A percentile compares a stretch with the other conserved stretches of the same genome.
Conservation (phyloP, 345 rosid genomes). For the Brassica juncea region DNA sequence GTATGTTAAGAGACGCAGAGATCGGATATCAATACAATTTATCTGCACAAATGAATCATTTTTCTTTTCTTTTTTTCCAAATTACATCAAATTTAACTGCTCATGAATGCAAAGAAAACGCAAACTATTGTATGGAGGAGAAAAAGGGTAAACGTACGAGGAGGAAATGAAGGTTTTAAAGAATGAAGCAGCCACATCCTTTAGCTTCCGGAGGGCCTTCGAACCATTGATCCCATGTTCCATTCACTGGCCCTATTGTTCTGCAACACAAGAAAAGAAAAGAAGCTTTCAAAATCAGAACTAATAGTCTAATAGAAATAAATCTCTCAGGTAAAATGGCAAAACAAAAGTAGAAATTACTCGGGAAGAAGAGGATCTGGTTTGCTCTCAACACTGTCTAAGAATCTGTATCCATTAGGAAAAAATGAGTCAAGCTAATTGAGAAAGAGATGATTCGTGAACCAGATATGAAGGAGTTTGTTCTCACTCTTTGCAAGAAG, state of each 20-base stretch:
- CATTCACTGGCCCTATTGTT: conserved; percentile 67
- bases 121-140: conserved; percentile 16
- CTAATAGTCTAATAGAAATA: neutral
- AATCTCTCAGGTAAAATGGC: neutral
- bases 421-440: neutral
- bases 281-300: neutral
- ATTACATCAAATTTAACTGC: conserved; percentile 33
- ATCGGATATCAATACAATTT: conserved; percentile 18
- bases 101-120: conserved; percentile 14
- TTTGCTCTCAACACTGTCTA: conserved; percentile 51
- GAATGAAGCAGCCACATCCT: conserved; percentile 76
- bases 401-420: conserved; percentile 49
- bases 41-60: conserved; percentile 42
- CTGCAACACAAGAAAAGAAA: conserved; percentile 43
- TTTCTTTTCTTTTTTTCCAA: neutral
- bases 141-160: neutral
- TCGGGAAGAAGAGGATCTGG: conserved; percentile 81
- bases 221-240: conserved; percentile 92
- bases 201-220: conserved; percentile 63
- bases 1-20: neutral
- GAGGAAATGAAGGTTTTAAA: conserved; percentile 38
- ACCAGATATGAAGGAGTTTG: neutral
- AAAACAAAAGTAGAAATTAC: conserved; percentile 43
- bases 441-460: neutral
- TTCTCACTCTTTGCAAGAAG: conserved; percentile 73